A percentile compares a stretch with the other conserved stretches of the same genome.
Evolutionary conservation across 1,139 yeast genomes (phyloP).

Genomic region (Saccharomyces hybrid): DNA sequence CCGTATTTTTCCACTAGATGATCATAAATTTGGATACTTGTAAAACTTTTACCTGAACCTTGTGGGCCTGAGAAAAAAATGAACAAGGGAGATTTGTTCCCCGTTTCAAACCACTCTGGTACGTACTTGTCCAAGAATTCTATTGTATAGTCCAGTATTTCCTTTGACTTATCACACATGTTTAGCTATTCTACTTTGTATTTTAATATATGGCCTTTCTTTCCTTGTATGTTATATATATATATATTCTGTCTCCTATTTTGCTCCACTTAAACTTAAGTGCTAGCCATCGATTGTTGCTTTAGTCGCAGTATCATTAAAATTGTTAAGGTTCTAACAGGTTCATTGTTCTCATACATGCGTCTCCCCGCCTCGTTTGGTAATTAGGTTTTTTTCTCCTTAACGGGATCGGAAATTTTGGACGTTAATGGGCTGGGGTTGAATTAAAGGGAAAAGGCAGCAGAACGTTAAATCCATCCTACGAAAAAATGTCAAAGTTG

Average conservation of each 20-base stretch:
- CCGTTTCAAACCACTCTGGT: constrained; percentile 19
- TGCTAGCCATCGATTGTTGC: neutral
- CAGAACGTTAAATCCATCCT: neutral
- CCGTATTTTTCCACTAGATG: constrained; percentile 36
- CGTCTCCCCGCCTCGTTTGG: neutral
- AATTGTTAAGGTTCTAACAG: neutral
- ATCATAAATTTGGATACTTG: constrained; percentile 37
- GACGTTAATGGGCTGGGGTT: neutral
- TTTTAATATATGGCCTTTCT: constrained; percentile 5
- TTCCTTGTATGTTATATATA: constrained; percentile 10
- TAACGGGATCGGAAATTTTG: neutral
- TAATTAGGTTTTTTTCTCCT: constrained; percentile 1
- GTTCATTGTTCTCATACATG: neutral
- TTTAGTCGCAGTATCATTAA: neutral
- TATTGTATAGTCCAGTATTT: constrained; percentile 9
- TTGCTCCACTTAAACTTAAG: neutral
- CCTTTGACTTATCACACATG: neutral
- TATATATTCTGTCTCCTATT: neutral
- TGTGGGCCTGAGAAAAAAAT: constrained; percentile 83
- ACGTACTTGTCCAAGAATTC: constrained; percentile 20
- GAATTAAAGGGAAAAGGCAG: neutral
- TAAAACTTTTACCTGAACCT: constrained; percentile 83
- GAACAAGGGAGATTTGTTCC: constrained; percentile 40
- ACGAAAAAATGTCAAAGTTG: neutral
- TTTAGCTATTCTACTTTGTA: neutral